phyloP scores from a whole-genome alignment of 2,329 filamentous ascomycete species.

The Fusarium lyarnte region DNA sequence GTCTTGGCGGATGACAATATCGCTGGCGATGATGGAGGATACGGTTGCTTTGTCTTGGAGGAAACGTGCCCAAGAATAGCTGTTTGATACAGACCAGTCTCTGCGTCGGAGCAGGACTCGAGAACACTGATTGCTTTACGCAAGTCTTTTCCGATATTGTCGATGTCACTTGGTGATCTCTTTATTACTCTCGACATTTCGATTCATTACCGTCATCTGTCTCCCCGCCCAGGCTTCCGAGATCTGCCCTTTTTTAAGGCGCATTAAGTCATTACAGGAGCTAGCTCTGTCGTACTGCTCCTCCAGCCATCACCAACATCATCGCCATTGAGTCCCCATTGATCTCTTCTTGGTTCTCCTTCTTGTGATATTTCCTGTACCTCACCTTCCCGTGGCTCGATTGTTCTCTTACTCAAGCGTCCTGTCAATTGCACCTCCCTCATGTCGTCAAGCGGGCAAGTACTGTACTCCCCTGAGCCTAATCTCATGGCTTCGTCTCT shows the following conservation, averaged over 20 bases:
- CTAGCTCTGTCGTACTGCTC: background rate
- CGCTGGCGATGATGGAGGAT: background rate
- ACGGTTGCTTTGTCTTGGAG: background rate
- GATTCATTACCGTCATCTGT: background rate
- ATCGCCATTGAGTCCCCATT: background rate
- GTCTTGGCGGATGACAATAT: background rate
- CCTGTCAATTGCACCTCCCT: background rate
- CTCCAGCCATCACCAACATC: background rate
- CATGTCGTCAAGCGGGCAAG: background rate
- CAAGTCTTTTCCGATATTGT: accelerated
- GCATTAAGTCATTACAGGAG: too few relatives aligned
- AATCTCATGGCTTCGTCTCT: background rate
- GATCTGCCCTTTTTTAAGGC: background rate
- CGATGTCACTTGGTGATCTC: background rate
- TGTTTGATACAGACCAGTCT: background rate
- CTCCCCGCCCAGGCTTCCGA: accelerated
- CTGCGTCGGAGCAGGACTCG: background rate
- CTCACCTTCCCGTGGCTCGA: background rate
- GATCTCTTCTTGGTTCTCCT: too few relatives aligned
- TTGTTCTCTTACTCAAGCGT: background rate
- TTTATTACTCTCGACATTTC: background rate
- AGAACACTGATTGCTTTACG: background rate
- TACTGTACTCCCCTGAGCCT: background rate
- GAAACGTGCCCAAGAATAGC: background rate
- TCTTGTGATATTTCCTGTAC: too few relatives aligned